A percentile compares a stretch with the other conserved stretches of the same genome.
Conservation (phyloP, 208 protist genomes). For the Crithidia bombi region DNA sequence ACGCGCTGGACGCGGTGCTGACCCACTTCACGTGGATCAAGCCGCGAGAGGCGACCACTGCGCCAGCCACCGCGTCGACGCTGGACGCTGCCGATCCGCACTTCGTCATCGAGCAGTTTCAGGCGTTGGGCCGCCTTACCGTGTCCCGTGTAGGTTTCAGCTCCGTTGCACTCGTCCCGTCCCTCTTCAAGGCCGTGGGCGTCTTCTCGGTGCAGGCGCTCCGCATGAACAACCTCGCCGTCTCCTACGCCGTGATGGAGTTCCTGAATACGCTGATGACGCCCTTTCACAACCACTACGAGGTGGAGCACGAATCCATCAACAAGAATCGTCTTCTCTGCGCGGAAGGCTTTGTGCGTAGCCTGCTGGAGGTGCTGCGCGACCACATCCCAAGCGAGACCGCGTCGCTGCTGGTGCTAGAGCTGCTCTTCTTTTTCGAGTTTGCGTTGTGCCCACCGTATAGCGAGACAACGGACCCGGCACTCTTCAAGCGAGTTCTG, state of each 20-base stretch:
- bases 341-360: slow-evolving; percentile 66
- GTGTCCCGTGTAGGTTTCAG: slow-evolving; percentile 90
- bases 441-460: slow-evolving; percentile 91
- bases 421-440: slow-evolving; percentile 91
- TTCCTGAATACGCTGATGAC: slow-evolving; percentile 92
- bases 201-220: slow-evolving; percentile 63
- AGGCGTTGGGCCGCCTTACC: slow-evolving; percentile 82
- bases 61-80: neutral
- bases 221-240: slow-evolving; percentile 63
- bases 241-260: slow-evolving; percentile 85
- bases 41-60: neutral
- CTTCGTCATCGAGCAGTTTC: slow-evolving; percentile 67
- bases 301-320: slow-evolving; percentile 80
- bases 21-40: slow-evolving; percentile 48
- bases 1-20: slow-evolving; percentile 68
- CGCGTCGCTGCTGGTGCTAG: slow-evolving; percentile 79
- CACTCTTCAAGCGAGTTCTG: slow-evolving; percentile 71
- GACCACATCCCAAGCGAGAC: slow-evolving; percentile 76
- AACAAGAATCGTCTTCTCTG: slow-evolving; percentile 91
- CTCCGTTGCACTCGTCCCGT: slow-evolving; percentile 71
- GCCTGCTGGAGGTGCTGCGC: slow-evolving; percentile 71
- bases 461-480: slow-evolving; percentile 83
- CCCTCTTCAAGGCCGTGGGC: slow-evolving; percentile 67
- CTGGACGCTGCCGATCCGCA: slow-evolving; percentile 26
- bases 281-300: slow-evolving; percentile 94